A percentile compares a stretch with the other conserved stretches of the same genome.
These are phyloP conservation scores for Oryza rufipogon DNA, from an alignment of 176 grass and related monocot genomes.

Conservation along the genomic window DNA sequence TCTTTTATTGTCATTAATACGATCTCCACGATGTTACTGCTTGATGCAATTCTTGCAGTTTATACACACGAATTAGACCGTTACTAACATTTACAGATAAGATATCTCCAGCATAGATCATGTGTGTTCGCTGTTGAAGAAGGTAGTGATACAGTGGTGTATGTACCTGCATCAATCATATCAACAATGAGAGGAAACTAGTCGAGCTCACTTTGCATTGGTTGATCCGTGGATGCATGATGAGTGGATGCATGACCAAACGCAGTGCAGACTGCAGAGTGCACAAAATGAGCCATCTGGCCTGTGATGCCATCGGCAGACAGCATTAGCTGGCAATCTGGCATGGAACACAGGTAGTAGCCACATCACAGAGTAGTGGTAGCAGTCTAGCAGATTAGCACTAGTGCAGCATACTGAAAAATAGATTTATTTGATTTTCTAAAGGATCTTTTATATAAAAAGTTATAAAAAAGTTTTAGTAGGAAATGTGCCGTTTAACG, in stretches of 20 bases:
- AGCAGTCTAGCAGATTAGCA: too few species aligned
- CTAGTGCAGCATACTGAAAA: too few species aligned
- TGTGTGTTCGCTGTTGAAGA: background rate
- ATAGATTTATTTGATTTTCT: too few species aligned
- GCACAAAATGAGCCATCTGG: background rate
- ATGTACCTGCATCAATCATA: background rate
- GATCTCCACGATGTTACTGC: background rate
- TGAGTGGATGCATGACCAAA: too few species aligned
- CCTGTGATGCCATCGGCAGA: background rate
- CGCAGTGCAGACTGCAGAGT: background rate
- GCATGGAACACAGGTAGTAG: background rate
- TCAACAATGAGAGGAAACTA: background rate
- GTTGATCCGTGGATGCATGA: too few species aligned
- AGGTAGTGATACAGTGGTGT: background rate
- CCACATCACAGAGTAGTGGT: background rate
- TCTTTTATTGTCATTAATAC: too few species aligned
- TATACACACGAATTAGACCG: too few species aligned
- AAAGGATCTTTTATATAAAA: too few species aligned
- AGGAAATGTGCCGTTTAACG: too few species aligned
- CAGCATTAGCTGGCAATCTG: background rate
- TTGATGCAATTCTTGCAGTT: background rate
- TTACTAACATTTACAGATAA: background rate
- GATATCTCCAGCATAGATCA: background rate
- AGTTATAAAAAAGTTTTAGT: too few species aligned
- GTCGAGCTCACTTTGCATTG: too few species aligned